Evolutionary conservation across 2,329 filamentous ascomycete genomes (phyloP).

Genomic region (Amylocarpus encephaloides): DNA sequence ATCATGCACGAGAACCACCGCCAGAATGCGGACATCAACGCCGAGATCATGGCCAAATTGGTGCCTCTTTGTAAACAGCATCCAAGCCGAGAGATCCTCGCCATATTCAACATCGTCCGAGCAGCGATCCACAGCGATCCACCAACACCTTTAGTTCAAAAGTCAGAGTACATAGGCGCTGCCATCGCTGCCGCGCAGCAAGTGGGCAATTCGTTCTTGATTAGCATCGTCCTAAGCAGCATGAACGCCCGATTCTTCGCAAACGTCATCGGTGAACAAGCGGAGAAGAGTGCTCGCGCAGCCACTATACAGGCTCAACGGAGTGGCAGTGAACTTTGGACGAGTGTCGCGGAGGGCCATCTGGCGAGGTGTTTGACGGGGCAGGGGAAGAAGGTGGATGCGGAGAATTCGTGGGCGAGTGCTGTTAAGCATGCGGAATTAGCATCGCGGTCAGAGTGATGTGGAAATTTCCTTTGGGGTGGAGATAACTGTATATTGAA

Average conservation of each 20-base stretch:
- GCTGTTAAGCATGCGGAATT: slow-evolving; percentile 23
- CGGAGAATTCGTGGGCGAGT: slow-evolving; percentile 39
- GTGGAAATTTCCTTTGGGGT: background rate
- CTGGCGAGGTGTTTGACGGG: slow-evolving; percentile 68
- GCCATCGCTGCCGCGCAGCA: slow-evolving; percentile 64
- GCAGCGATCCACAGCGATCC: slow-evolving; percentile 59
- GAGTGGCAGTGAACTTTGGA: slow-evolving; percentile 68
- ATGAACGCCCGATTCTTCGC: slow-evolving; percentile 67
- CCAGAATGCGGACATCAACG: slow-evolving; percentile 51
- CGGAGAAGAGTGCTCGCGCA: slow-evolving; percentile 67
- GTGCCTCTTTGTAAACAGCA: slow-evolving; percentile 62
- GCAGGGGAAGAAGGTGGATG: slow-evolving; percentile 56
- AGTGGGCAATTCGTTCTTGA: slow-evolving; percentile 69
- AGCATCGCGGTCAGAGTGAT: background rate
- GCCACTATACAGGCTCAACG: slow-evolving; percentile 61
- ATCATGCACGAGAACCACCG: slow-evolving; percentile 61
- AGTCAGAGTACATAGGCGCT: slow-evolving; percentile 70
- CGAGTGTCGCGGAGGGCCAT: slow-evolving; percentile 75
- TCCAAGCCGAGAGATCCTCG: slow-evolving; percentile 67
- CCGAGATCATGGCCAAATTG: slow-evolving; percentile 57
- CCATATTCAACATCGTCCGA: slow-evolving; percentile 70
- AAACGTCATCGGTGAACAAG: slow-evolving; percentile 65
- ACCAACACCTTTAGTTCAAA: slow-evolving; percentile 62
- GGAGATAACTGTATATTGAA: background rate
- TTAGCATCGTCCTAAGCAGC: slow-evolving; percentile 76